Percentiles rank a stretch among this genome's conserved stretches.
Conservation (phyloP, 2,329 filamentous ascomycete genomes). For the Fulvia fulva region DNA sequence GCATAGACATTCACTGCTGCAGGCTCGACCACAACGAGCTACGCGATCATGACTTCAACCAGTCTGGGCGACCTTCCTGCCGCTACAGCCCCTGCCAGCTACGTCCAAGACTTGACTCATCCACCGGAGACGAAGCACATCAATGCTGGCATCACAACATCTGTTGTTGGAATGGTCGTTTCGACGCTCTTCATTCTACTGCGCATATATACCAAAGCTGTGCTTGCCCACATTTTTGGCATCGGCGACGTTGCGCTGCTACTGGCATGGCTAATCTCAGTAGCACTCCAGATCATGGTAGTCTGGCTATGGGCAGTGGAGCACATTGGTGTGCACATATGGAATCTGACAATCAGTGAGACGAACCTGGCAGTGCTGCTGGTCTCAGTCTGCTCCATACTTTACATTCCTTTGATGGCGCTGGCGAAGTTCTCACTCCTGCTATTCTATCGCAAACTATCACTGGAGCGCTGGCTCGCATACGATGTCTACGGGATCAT, state of each 20-base stretch:
- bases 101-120: too few relatives aligned
- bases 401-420: slow-evolving; percentile 15
- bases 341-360: slow-evolving; percentile 5
- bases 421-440: slow-evolving; percentile 16
- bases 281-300: slow-evolving; percentile 12
- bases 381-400: slow-evolving; percentile 5
- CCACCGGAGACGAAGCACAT: slow-evolving; percentile 7
- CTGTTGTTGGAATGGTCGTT: slow-evolving; percentile 12
- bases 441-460: slow-evolving; percentile 14
- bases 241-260: slow-evolving; percentile 14
- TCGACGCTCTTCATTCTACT: slow-evolving; percentile 12
- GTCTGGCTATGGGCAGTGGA: not conserved
- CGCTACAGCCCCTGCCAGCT: too few relatives aligned
- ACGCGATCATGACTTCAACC: too few relatives aligned
- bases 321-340: slow-evolving; percentile 14
- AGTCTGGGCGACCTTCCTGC: too few relatives aligned
- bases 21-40: too few relatives aligned
- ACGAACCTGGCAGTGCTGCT: slow-evolving; percentile 3
- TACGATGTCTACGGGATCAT: slow-evolving; percentile 11
- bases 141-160: slow-evolving; percentile 5
- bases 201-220: slow-evolving; percentile 17
- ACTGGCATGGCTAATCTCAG: slow-evolving; percentile 17
- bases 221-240: slow-evolving; percentile 14
- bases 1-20: too few relatives aligned
- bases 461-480: slow-evolving; percentile 12